Percentiles rank a stretch among this genome's conserved stretches.
phyloP scores from a whole-genome alignment of 495 filamentous ascomycete species.

The Aspergillus coremiiformis region DNA sequence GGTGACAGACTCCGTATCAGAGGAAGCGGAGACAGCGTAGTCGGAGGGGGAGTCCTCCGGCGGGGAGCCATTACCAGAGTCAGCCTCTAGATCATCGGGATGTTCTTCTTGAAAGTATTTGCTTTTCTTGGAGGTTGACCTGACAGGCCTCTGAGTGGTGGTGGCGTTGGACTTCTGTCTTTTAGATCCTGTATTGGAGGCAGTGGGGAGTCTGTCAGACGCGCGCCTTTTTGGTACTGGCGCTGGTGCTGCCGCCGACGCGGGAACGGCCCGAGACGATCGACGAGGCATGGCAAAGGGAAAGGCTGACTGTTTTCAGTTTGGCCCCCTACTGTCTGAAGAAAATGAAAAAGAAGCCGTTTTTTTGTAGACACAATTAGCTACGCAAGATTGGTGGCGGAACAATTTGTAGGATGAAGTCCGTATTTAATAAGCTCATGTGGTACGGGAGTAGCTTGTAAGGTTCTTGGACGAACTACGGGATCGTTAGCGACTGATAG shows the following conservation, averaged over 20 bases:
- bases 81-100: conserved; percentile 24
- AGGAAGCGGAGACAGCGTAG: conserved; percentile 16
- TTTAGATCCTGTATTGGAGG: conserved; percentile 28
- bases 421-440: background rate
- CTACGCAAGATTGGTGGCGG: background rate
- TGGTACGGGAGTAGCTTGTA: background rate
- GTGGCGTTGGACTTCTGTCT: conserved; percentile 39
- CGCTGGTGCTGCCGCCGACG: conserved; percentile 28
- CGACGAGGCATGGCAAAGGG: conserved; percentile 31
- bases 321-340: background rate
- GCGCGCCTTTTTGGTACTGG: conserved; percentile 35
- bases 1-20: conserved; percentile 20
- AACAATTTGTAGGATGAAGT: background rate
- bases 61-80: conserved; percentile 21
- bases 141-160: conserved; percentile 21
- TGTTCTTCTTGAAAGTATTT: conserved; percentile 47
- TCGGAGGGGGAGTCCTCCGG: conserved; percentile 14
- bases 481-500: conserved; percentile 13
- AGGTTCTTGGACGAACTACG: background rate
- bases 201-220: conserved; percentile 27
- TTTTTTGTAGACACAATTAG: conserved; percentile 2
- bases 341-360: background rate
- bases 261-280: conserved; percentile 36
- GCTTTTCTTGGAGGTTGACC: conserved; percentile 49
- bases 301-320: background rate